Evolutionary conservation across 768 basidiomycete genomes (phyloP).

Genomic region (Pholiota microspora): DNA sequence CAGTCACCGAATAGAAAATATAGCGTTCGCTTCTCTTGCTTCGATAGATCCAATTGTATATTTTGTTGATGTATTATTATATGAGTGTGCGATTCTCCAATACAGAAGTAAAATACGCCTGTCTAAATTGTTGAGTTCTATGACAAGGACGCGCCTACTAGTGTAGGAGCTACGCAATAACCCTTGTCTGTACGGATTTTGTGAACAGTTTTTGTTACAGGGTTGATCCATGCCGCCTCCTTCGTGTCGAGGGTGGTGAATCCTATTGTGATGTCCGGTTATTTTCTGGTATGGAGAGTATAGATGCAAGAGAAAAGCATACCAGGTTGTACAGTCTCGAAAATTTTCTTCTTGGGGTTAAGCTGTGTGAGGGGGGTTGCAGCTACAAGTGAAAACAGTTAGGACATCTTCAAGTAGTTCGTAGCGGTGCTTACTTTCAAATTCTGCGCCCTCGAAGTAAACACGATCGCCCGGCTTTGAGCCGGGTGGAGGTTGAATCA

Average conservation of each 20-base stretch:
- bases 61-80: neutral
- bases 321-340: conserved; percentile 95
- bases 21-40: too few relatives aligned
- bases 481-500: conserved; percentile 83
- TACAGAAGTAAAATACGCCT: neutral
- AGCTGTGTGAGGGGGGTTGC: conserved; percentile 75
- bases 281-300: too few relatives aligned
- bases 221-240: conserved; percentile 94
- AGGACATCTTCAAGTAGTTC: neutral
- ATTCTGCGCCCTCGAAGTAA: conserved; percentile 91
- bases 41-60: neutral
- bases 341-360: conserved; percentile 99
- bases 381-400: conserved; percentile 31
- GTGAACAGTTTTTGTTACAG: conserved; percentile 73
- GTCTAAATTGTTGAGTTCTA: conserved; percentile 35
- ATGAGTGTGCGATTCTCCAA: neutral
- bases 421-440: conserved; percentile 55
- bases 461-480: conserved; percentile 91
- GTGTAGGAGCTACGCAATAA: conserved; percentile 72
- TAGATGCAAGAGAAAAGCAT: neutral
- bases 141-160: conserved; percentile 91
- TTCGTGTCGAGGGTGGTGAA: conserved; percentile 86
- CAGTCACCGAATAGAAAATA: too few relatives aligned
- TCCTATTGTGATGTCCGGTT: conserved; percentile 35
- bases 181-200: conserved; percentile 86